Evolutionary conservation across 257 asterid genomes (phyloP).

Genomic region (Lantana camara): DNA sequence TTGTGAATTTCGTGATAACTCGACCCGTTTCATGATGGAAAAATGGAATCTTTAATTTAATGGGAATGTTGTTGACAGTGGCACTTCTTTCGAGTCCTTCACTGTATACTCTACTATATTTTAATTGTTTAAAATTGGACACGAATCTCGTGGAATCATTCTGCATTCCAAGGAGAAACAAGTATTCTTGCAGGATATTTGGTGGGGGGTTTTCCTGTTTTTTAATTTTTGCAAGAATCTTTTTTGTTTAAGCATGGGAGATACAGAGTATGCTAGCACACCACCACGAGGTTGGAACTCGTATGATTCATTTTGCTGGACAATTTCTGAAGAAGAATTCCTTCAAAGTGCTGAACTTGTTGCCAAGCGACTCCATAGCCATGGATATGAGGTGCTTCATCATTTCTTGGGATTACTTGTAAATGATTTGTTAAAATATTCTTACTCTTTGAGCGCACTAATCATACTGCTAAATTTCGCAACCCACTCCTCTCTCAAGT

Average conservation of each 20-base stretch:
- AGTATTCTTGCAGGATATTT: background rate
- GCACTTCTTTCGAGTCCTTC: background rate
- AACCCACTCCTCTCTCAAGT: slow-evolving; percentile 20
- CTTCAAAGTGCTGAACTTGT: slow-evolving; percentile 78
- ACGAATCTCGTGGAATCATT: background rate
- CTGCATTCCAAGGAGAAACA: background rate
- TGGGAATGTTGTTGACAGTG: background rate
- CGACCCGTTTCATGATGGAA: slow-evolving; percentile 14
- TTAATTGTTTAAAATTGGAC: background rate
- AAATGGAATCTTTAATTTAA: slow-evolving; percentile 1
- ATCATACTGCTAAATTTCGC: background rate
- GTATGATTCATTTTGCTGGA: slow-evolving; percentile 94
- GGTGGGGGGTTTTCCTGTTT: background rate
- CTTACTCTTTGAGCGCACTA: slow-evolving; percentile 14
- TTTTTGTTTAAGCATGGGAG: slow-evolving; percentile 37
- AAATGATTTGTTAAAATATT: background rate
- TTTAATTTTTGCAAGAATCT: too few species aligned
- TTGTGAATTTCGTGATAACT: background rate
- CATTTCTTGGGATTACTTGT: background rate
- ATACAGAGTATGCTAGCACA: slow-evolving; percentile 46
- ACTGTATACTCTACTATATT: slow-evolving; percentile 3
- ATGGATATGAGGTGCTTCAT: slow-evolving; percentile 75
- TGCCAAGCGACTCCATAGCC: slow-evolving; percentile 51
- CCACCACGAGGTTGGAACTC: slow-evolving; percentile 99
- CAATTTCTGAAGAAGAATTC: slow-evolving; percentile 79